These are phyloP conservation scores for Sporopachydermia cereana DNA, from an alignment of 1,139 yeast species.

Conservation along the genomic window DNA sequence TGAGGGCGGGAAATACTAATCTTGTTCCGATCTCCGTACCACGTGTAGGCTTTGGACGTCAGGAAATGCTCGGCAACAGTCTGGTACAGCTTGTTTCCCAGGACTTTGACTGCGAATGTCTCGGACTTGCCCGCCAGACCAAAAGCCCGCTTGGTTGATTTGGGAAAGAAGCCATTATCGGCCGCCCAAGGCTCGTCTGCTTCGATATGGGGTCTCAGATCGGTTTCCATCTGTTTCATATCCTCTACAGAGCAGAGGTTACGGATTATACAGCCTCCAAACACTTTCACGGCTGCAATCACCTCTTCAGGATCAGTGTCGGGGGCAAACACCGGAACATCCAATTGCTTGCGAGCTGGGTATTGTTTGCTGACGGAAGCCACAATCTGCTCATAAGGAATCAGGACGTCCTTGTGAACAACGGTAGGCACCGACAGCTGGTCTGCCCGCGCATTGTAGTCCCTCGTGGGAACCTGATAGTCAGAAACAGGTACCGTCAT, in stretches of 20 bases:
- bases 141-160: conserved; percentile 4
- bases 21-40: neutral
- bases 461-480: neutral
- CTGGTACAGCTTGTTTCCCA: neutral
- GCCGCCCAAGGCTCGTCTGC: conserved; percentile 5
- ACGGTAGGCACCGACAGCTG: neutral
- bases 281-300: conserved; percentile 2
- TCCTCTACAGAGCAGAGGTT: conserved; percentile 3
- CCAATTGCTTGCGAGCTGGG: neutral
- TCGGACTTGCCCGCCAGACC: conserved; percentile 4
- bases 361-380: neutral
- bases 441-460: neutral
- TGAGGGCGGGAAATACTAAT: conserved; percentile 7
- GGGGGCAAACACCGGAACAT: neutral
- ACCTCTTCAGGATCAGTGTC: conserved; percentile 7
- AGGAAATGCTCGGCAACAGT: neutral
- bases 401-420: neutral
- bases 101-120: neutral
- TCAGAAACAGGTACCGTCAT: neutral
- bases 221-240: conserved; percentile 7
- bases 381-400: neutral
- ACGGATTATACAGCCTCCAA: conserved; percentile 1
- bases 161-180: conserved; percentile 8
- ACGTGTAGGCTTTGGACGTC: neutral
- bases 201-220: conserved; percentile 7